Evolutionary conservation across 2,329 filamentous ascomycete genomes (phyloP).

Genomic region (Penicillium sp.): DNA sequence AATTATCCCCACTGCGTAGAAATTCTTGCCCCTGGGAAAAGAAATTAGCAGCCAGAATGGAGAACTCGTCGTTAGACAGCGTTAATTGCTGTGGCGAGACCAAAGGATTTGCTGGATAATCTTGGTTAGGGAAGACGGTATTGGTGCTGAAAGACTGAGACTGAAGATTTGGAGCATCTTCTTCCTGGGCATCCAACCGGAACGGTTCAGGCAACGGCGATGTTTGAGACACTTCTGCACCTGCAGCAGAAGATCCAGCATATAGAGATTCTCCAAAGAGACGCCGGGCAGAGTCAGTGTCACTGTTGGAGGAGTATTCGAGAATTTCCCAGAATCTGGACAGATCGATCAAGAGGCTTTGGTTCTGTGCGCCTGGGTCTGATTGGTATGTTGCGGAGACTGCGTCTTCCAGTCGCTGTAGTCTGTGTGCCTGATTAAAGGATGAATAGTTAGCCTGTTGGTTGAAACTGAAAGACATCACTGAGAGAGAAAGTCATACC

Average conservation of each 20-base stretch:
- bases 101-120: slow-evolving; percentile 18
- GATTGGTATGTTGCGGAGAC: slow-evolving; percentile 47
- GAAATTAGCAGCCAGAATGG: slow-evolving; percentile 50
- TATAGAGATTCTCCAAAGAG: slow-evolving; percentile 47
- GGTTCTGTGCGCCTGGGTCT: slow-evolving; percentile 35
- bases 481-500: slow-evolving; percentile 27
- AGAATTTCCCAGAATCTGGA: slow-evolving; percentile 52
- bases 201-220: slow-evolving; percentile 47
- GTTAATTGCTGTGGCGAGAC: slow-evolving; percentile 27
- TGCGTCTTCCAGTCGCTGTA: slow-evolving; percentile 45
- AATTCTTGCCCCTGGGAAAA: slow-evolving; percentile 49
- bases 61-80: slow-evolving; percentile 43
- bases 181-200: slow-evolving; percentile 33
- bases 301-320: slow-evolving; percentile 47
- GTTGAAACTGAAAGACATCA: neutral
- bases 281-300: slow-evolving; percentile 35
- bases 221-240: slow-evolving; percentile 45
- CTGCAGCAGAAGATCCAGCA: slow-evolving; percentile 24
- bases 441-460: neutral
- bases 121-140: slow-evolving; percentile 15
- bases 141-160: slow-evolving; percentile 23
- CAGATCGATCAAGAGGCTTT: slow-evolving; percentile 47
- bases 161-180: slow-evolving; percentile 13
- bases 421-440: slow-evolving; percentile 40
- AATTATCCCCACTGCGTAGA: slow-evolving; percentile 39